Conservation (phyloP, 2,329 filamentous ascomycete genomes). For the Ceratocystis cacaofunesta region DNA sequence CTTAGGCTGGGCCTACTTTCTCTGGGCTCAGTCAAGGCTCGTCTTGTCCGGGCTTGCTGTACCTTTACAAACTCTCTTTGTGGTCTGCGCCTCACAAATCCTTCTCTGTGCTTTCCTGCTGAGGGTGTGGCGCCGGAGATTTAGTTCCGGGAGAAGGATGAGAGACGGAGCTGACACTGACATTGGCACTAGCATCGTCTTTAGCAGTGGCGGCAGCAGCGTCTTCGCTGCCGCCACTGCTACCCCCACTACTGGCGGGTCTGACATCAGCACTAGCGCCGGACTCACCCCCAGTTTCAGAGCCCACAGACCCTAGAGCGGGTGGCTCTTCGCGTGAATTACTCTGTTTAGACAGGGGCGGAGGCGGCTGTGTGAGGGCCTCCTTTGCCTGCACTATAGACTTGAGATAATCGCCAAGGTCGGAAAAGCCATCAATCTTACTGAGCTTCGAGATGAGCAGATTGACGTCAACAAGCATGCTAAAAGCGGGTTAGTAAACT, state of each 20-base stretch:
- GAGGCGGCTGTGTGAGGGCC: slow-evolving; percentile 22
- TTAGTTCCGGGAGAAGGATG: slow-evolving; percentile 4
- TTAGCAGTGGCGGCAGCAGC: background rate
- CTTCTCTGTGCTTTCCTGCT: background rate
- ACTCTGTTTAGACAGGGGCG: slow-evolving; percentile 10
- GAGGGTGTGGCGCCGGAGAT: background rate
- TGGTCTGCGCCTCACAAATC: background rate
- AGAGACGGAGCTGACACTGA: background rate
- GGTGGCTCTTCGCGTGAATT: background rate
- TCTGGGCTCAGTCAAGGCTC: too few relatives aligned
- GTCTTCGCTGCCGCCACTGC: background rate
- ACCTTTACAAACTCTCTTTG: too few relatives aligned
- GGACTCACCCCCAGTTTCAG: background rate
- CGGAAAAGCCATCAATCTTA: slow-evolving; percentile 65
- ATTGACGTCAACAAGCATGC: slow-evolving; percentile 63
- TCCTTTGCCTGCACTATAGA: slow-evolving; percentile 49
- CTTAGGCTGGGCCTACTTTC: too few relatives aligned
- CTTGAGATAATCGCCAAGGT: slow-evolving; percentile 55
- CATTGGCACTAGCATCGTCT: background rate
- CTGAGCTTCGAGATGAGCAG: slow-evolving; percentile 55
- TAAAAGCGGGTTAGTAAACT: slow-evolving; percentile 25
- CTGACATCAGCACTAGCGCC: background rate
- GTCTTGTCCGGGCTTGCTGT: too few relatives aligned
- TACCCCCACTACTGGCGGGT: background rate
- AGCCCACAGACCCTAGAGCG: background rate